Conservation (phyloP, 345 rosid genomes). For the Linum trigynum region DNA sequence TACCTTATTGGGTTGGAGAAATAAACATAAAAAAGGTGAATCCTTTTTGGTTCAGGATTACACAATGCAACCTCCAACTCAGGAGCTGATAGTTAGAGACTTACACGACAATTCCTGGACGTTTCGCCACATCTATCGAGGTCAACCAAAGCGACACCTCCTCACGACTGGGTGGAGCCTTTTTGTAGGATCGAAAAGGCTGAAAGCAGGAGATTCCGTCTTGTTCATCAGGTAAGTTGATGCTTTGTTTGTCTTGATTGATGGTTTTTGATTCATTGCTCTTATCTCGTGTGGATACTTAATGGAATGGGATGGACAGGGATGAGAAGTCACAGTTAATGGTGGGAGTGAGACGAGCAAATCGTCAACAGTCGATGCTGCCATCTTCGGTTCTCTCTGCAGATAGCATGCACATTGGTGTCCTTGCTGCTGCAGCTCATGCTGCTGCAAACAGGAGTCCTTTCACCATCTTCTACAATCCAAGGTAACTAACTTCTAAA, state of each 20-base stretch:
- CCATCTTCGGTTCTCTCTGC: constrained; percentile 95
- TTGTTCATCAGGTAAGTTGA: constrained; percentile 69
- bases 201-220: constrained; percentile 94
- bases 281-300: neutral
- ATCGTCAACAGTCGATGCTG: constrained; percentile 77
- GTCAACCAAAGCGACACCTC: constrained; percentile 98
- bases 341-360: constrained; percentile 91
- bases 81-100: constrained; percentile 92
- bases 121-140: constrained; percentile 93
- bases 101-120: constrained; percentile 93
- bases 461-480: constrained; percentile 90
- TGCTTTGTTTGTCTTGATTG: neutral
- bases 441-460: constrained; percentile 79
- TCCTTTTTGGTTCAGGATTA: constrained; percentile 47
- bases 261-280: neutral
- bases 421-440: constrained; percentile 99
- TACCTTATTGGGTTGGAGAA: too few relatives aligned
- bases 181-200: constrained; percentile 90
- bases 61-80: constrained; percentile 89
- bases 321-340: constrained; percentile 89
- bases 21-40: neutral
- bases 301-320: constrained; percentile 20
- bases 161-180: constrained; percentile 98
- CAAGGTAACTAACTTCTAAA: constrained; percentile 40
- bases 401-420: constrained; percentile 98